Percentiles rank a stretch among this genome's conserved stretches.
phyloP scores from a whole-genome alignment of 2,329 filamentous ascomycete genomes.

The Plenodomus lindquistii region DNA sequence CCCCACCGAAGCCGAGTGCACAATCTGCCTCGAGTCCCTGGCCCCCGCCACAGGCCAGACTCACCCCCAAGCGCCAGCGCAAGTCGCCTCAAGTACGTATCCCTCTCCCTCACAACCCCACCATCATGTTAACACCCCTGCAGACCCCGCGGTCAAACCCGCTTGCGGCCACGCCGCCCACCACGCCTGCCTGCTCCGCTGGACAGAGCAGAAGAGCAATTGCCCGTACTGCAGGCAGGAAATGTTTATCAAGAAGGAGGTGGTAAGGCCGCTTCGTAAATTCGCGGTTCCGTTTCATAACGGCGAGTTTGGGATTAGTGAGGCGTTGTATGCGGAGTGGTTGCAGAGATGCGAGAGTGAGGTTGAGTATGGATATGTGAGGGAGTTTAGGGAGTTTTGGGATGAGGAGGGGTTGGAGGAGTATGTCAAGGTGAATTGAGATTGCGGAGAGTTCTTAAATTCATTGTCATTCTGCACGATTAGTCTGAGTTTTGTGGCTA shows the following conservation, averaged over 20 bases:
- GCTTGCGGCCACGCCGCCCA: background rate
- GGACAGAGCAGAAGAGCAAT: background rate
- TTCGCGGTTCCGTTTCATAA: background rate
- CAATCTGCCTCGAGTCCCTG: slow-evolving; percentile 6
- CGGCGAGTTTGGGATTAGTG: background rate
- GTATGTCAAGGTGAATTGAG: too few relatives aligned
- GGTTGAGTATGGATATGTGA: background rate
- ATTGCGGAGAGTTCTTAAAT: background rate
- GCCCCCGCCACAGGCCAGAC: background rate
- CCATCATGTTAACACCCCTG: background rate
- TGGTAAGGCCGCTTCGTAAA: too few relatives aligned
- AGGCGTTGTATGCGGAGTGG: background rate
- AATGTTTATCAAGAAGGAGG: slow-evolving; percentile 1
- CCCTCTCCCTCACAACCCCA: background rate
- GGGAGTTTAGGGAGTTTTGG: background rate
- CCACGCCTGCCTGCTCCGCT: slow-evolving; percentile 1
- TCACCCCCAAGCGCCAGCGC: background rate
- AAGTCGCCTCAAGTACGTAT: background rate
- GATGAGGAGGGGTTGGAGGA: background rate
- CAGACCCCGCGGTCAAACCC: background rate
- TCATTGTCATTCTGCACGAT: too few relatives aligned
- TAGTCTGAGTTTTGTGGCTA: too few relatives aligned
- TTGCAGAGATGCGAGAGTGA: background rate
- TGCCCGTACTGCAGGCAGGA: slow-evolving; percentile 5
- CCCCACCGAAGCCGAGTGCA: background rate